Conservation (phyloP, 208 protist genomes). For the Leishmania aethiopica region DNA sequence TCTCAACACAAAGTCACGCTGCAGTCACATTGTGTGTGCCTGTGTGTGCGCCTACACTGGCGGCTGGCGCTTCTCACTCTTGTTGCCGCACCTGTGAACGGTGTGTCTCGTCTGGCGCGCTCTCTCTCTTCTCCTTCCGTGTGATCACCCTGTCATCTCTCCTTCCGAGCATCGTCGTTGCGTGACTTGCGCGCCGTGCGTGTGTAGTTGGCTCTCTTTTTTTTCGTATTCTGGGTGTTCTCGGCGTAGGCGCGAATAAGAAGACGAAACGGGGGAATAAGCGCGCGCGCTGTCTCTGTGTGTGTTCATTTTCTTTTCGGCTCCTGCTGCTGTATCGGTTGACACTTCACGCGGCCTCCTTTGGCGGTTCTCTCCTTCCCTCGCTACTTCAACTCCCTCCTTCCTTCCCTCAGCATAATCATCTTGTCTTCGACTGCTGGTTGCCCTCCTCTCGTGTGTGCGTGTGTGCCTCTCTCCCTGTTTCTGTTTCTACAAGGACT, state of each 20-base stretch:
- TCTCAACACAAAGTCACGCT: neutral
- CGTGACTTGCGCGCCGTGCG: neutral
- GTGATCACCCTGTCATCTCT: neutral
- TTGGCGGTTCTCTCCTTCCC: neutral
- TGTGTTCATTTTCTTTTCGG: neutral
- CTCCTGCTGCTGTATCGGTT: conserved; percentile 13
- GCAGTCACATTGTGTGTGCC: neutral
- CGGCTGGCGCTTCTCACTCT: neutral
- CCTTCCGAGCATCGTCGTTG: neutral
- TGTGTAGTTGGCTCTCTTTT: neutral
- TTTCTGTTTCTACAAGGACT: neutral
- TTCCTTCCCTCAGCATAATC: conserved; percentile 2
- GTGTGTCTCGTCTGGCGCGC: neutral
- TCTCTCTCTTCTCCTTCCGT: neutral
- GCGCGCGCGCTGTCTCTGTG: neutral
- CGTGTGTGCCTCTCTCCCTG: neutral
- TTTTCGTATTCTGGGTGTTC: neutral
- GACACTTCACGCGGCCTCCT: neutral
- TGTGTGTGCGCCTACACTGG: neutral
- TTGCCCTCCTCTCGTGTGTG: neutral
- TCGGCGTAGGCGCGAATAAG: neutral
- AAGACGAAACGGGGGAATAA: neutral
- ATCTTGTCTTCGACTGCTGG: neutral
- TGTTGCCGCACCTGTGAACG: neutral
- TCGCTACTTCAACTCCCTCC: neutral